Evolutionary conservation across 495 filamentous ascomycete species (phyloP).

Genomic region (Tuber microsphaerosporum): DNA sequence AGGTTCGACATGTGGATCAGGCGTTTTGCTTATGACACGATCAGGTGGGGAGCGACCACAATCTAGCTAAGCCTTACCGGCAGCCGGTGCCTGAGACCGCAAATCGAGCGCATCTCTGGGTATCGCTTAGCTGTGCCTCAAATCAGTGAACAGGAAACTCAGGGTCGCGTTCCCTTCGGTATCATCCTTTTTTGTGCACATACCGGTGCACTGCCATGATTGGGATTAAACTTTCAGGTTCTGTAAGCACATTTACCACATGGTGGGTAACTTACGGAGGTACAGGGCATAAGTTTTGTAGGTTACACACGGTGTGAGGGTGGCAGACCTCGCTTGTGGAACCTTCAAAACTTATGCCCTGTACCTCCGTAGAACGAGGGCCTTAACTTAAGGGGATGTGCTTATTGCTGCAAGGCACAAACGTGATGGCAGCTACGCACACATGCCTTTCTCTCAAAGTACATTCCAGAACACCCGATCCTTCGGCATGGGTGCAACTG

Average conservation of each 20-base stretch:
- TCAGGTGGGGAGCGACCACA: neutral
- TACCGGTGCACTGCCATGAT: neutral
- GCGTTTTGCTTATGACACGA: neutral
- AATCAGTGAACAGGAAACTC: neutral
- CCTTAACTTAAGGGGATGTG: neutral
- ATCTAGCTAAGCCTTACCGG: neutral
- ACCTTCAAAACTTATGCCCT: no score
- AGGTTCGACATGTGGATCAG: neutral
- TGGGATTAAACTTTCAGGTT: neutral
- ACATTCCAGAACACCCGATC: neutral
- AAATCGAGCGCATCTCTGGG: neutral
- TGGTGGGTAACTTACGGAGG: no score
- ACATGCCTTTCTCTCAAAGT: neutral
- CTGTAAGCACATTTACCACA: neutral
- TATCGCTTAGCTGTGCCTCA: neutral
- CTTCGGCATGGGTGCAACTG: neutral
- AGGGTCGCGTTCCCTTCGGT: no score
- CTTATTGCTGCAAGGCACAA: neutral
- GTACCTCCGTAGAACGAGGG: no score
- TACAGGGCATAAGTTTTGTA: no score
- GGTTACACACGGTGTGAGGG: no score
- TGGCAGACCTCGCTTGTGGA: no score
- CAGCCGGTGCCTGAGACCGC: neutral
- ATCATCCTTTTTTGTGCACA: no score
- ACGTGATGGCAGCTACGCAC: neutral